Conservation (phyloP, 2,329 filamentous ascomycete species). For the Magnaporthiopsis incrustans region DNA sequence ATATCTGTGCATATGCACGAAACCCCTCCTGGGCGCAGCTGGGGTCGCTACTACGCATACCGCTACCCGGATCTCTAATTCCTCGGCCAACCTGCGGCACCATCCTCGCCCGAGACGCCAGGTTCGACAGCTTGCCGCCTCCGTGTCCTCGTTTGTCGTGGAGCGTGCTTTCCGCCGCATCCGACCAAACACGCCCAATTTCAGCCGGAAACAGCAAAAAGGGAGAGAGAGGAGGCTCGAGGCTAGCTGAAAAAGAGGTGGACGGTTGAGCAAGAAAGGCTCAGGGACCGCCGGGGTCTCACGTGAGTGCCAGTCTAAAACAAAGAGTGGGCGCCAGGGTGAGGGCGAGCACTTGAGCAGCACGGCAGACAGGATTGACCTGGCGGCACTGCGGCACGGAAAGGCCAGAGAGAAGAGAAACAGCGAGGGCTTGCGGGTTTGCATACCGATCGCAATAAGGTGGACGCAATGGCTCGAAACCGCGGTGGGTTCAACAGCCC, state of each 20-base stretch:
- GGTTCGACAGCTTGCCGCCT: background rate
- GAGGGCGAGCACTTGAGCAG: background rate
- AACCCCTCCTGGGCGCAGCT: background rate
- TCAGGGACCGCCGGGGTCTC: background rate
- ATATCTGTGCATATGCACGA: background rate
- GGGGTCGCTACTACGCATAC: background rate
- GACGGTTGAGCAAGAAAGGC: background rate
- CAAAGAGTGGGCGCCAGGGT: background rate
- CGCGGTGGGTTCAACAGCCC: constrained; percentile 2
- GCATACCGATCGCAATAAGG: background rate
- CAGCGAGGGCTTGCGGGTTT: background rate
- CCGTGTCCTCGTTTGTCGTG: background rate
- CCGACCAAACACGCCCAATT: background rate
- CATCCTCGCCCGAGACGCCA: background rate
- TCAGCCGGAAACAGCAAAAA: background rate
- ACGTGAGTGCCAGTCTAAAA: background rate
- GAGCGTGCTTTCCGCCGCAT: background rate
- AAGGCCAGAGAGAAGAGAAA: background rate
- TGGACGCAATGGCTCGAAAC: constrained; percentile 4
- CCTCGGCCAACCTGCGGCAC: too few species aligned
- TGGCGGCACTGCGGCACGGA: background rate
- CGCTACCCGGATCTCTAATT: background rate
- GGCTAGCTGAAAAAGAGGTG: background rate
- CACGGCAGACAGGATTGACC: background rate
- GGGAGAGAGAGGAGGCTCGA: background rate